A percentile compares a stretch with the other conserved stretches of the same genome.
These are phyloP conservation scores for Russula virescens DNA, from an alignment of 768 basidiomycete species.

Conservation along the genomic window DNA sequence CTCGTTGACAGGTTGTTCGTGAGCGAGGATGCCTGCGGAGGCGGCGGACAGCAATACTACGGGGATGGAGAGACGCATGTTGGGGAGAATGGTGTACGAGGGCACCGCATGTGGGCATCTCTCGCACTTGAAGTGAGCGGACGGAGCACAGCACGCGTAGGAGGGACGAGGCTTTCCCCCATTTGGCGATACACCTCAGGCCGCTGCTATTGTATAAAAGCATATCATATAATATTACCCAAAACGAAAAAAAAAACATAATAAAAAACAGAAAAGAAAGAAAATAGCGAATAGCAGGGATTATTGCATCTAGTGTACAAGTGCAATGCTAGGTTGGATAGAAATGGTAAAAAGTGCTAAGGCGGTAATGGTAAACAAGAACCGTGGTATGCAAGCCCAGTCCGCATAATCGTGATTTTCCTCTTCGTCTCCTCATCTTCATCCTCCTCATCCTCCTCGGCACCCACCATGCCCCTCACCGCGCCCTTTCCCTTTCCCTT, in stretches of 20 bases:
- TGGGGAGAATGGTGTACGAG: background rate
- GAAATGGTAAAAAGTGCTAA: too few relatives aligned
- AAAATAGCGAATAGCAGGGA: background rate
- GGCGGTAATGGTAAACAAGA: slow-evolving; percentile 35
- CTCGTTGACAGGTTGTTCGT: background rate
- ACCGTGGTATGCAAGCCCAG: slow-evolving; percentile 55
- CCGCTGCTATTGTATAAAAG: background rate
- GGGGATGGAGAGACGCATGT: slow-evolving; percentile 5
- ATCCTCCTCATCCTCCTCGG: slow-evolving; percentile 7
- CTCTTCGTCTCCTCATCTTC: background rate
- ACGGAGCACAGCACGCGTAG: too few relatives aligned
- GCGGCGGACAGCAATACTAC: background rate
- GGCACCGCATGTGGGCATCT: background rate
- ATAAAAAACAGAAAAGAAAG: background rate
- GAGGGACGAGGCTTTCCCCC: background rate
- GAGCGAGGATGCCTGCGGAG: background rate
- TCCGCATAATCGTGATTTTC: slow-evolving; percentile 48
- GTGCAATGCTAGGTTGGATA: slow-evolving; percentile 15
- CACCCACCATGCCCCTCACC: slow-evolving; percentile 5
- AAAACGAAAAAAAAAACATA: background rate
- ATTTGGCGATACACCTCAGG: background rate
- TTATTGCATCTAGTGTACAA: slow-evolving; percentile 27
- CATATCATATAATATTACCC: background rate
- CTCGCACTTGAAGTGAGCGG: too few relatives aligned
- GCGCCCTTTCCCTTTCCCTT: slow-evolving; percentile 22